Base-by-base conservation (phyloP, 345 rosid species). In the Mangifera indica region DNA sequence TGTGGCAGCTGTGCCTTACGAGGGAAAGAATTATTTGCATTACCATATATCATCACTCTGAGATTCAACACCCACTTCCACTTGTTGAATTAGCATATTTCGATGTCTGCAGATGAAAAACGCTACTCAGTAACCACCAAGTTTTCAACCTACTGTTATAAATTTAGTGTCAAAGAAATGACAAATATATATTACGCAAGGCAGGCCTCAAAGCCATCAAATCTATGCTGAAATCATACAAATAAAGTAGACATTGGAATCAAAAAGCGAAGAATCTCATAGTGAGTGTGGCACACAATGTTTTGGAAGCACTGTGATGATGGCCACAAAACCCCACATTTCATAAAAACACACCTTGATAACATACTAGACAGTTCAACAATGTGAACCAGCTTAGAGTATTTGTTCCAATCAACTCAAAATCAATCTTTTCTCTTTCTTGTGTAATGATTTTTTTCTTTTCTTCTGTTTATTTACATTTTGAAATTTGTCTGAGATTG, bases 401-500 rank as follows among this genome's bases (percentile, higher is more conserved):
- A 52, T 51, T 61, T 15, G 71, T 34, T 55, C 51, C 70, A 70
- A 57, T 51, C 61, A 62, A 58, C 34, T 18, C 62, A 34, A 67
- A 45, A 21, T 57, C 75, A 61, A 34, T n/a, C 74, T 18, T 40
- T 29, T 48, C 55, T 34, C 21, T 10, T 18, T 57, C 14, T 26
- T 26, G 4, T 13, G 22, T 45, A 34, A 37, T 34, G 7, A 64
- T 24, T 9, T 42, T 54, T 45, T 32, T 53, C 60, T 67, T 59
- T 60, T 45, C n/a, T 67, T 61, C 10, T 55, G 48, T 59, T 59
- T 42, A 26, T 63, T 68, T 62, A 77, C 77, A 64, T 20, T 46
- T 69, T 46, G 46, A 60, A 58, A 51, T 68, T 56, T 68, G 67
- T 42, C 66, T 68, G 48, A 3, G 60, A 66, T 42, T 71, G 74